A percentile compares a stretch with the other conserved stretches of the same genome.
phyloP scores from a whole-genome alignment of 129 eudicot species.

The Cynara cardunculus region DNA sequence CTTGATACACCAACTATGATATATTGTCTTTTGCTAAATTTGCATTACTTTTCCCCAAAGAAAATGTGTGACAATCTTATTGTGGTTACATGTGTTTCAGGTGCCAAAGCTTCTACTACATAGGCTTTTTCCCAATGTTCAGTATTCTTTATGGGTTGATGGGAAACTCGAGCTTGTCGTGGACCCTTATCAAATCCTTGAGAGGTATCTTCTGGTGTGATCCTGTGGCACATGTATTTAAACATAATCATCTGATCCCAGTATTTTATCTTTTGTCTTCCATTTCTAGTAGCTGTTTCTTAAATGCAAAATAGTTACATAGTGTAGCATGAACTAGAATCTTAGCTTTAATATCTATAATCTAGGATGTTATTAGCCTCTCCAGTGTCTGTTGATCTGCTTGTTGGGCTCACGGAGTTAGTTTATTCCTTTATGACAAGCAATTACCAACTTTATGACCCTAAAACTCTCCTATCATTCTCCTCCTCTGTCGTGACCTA shows the following conservation, averaged over 20 bases:
- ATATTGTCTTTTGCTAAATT: neutral
- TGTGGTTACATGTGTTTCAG: conserved; percentile 26
- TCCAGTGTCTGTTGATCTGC: neutral
- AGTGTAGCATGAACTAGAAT: neutral
- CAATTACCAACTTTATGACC: too few relatives aligned
- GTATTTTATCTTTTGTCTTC: neutral
- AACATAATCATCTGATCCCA: neutral
- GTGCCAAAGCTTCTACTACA: conserved; percentile 87
- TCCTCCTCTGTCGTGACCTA: too few relatives aligned
- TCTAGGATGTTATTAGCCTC: neutral
- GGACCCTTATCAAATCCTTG: conserved; percentile 85
- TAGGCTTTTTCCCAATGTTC: conserved; percentile 72
- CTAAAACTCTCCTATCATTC: too few relatives aligned
- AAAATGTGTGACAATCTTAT: neutral
- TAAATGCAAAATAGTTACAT: neutral
- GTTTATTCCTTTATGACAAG: too few relatives aligned
- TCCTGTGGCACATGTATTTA: neutral
- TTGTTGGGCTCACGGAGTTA: too few relatives aligned
- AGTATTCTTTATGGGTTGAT: conserved; percentile 87
- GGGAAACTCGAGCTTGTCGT: conserved; percentile 90
- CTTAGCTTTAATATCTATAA: neutral
- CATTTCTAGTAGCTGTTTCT: neutral
- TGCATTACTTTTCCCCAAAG: neutral
- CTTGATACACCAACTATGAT: neutral
- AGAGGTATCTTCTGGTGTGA: conserved; percentile 46